These are phyloP conservation scores for Phaeolepiota aurea DNA, from an alignment of 768 basidiomycete species.

Conservation along the genomic window DNA sequence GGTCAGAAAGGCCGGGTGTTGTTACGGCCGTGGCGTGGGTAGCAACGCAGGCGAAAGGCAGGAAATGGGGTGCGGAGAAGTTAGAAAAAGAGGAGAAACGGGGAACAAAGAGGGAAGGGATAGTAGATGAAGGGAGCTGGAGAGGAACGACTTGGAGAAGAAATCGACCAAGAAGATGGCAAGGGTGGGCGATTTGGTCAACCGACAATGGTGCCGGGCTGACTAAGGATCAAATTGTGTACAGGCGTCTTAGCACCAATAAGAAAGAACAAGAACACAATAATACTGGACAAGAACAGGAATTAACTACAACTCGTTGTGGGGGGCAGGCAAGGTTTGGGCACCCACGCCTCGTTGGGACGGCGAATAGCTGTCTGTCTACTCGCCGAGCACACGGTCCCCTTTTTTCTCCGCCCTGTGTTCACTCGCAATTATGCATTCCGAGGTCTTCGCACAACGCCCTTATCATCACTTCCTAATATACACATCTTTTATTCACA, in stretches of 20 bases:
- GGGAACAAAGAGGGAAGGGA: slow-evolving; percentile 8
- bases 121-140: background rate
- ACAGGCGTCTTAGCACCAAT: slow-evolving; percentile 3
- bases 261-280: background rate
- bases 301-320: no score
- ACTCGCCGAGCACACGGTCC: no score
- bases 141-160: background rate
- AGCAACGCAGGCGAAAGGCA: slow-evolving; percentile 4
- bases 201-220: slow-evolving; percentile 13
- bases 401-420: no score
- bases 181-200: background rate
- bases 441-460: background rate
- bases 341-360: no score
- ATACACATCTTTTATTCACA: background rate
- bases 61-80: slow-evolving; percentile 6
- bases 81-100: slow-evolving; percentile 9
- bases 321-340: no score
- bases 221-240: slow-evolving; percentile 13
- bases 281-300: no score
- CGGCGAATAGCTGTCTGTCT: no score
- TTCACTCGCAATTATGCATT: no score
- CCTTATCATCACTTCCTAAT: no score
- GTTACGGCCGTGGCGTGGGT: background rate
- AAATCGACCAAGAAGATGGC: background rate
- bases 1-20: background rate